These are phyloP conservation scores for Oenanthe sinensis DNA, from an alignment of 129 eudicot genomes.

Conservation along the genomic window DNA sequence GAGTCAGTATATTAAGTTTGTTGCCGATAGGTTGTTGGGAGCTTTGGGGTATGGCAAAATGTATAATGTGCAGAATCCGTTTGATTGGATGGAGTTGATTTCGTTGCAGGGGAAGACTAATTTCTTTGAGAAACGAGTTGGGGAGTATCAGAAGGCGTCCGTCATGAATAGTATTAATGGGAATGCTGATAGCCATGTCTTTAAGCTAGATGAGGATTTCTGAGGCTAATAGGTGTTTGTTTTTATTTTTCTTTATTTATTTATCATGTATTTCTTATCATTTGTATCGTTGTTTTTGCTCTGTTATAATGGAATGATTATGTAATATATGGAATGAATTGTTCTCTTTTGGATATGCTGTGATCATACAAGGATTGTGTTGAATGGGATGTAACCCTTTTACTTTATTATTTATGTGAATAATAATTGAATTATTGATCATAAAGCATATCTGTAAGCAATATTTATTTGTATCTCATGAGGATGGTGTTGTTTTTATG, in stretches of 20 bases:
- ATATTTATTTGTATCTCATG: neutral
- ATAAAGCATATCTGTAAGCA: neutral
- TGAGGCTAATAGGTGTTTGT: neutral
- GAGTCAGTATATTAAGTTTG: conserved; percentile 72
- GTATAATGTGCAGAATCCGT: conserved; percentile 63
- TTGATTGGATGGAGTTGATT: conserved; percentile 98
- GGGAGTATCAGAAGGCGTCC: conserved; percentile 96
- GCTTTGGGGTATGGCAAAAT: conserved; percentile 55
- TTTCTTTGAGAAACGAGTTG: conserved; percentile 91
- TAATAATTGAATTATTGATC: neutral
- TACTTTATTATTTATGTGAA: neutral
- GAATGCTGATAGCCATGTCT: conserved; percentile 48
- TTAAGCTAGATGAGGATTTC: conserved; percentile 76
- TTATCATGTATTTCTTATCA: neutral
- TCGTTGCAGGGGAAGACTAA: conserved; percentile 90
- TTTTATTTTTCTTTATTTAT: neutral
- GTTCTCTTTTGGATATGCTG: neutral
- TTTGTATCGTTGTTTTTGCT: neutral
- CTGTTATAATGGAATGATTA: neutral
- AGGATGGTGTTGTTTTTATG: neutral
- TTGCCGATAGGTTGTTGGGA: conserved; percentile 60
- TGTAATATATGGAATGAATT: neutral
- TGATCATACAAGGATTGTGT: neutral
- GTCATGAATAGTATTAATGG: conserved; percentile 73
- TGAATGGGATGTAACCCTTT: neutral